phyloP scores from a whole-genome alignment of 768 basidiomycete genomes.

The Lyophyllum semitale region DNA sequence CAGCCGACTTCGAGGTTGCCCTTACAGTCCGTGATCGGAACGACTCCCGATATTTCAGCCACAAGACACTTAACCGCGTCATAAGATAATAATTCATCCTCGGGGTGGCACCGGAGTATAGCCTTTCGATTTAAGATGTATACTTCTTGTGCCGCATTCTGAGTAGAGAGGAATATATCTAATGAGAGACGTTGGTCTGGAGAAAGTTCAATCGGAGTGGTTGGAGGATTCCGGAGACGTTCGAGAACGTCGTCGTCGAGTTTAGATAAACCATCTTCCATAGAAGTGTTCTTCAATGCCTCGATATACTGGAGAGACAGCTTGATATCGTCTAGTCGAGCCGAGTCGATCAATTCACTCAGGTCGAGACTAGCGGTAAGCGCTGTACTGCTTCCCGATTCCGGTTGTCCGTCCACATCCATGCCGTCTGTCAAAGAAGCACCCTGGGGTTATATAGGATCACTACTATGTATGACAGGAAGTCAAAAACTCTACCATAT shows the following conservation, averaged over 20 bases:
- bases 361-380: no score
- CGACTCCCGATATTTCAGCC: slow-evolving; percentile 17
- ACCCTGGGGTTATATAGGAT: no score
- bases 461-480: no score
- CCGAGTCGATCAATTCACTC: no score
- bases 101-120: background rate
- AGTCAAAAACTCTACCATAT: no score
- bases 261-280: background rate
- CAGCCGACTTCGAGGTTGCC: no score
- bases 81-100: background rate
- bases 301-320: background rate
- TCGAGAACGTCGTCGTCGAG: background rate
- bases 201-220: background rate
- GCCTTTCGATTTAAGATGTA: background rate
- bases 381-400: no score
- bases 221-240: background rate
- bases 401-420: no score
- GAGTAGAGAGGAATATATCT: background rate
- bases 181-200: background rate
- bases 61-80: background rate
- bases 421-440: no score
- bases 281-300: background rate
- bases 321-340: background rate
- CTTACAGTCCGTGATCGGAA: slow-evolving; percentile 18
- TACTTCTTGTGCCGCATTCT: background rate